A percentile compares a stretch with the other conserved stretches of the same genome.
Evolutionary conservation across 2,329 filamentous ascomycete species (phyloP).

Genomic region (Ophiostoma populinum): DNA sequence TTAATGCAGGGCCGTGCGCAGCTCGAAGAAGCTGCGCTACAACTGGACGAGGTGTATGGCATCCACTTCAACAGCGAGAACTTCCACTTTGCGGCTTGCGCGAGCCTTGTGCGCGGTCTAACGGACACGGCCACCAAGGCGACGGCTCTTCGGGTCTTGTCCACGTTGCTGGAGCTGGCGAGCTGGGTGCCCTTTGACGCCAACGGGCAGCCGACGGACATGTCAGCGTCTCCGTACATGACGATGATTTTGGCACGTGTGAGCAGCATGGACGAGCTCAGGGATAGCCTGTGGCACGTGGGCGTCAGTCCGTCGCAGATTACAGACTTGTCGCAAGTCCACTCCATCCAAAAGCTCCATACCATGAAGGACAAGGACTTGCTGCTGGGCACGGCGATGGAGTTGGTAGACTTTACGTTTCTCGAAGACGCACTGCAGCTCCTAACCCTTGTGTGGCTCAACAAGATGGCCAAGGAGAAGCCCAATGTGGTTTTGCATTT

Average conservation of each 20-base stretch:
- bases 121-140: constrained; percentile 43
- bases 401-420: constrained; percentile 48
- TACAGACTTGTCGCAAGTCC: constrained; percentile 21
- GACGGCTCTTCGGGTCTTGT: constrained; percentile 41
- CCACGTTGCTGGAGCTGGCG: constrained; percentile 40
- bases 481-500: constrained; percentile 40
- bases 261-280: constrained; percentile 38
- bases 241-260: constrained; percentile 40
- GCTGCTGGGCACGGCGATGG: constrained; percentile 43
- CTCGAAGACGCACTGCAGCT: constrained; percentile 46
- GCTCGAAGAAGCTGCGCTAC: constrained; percentile 43
- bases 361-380: constrained; percentile 42
- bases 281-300: constrained; percentile 43
- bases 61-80: constrained; percentile 46
- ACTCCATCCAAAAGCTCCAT: constrained; percentile 26
- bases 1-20: constrained; percentile 43
- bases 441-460: constrained; percentile 41
- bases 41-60: constrained; percentile 47
- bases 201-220: constrained; percentile 12
- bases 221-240: constrained; percentile 38
- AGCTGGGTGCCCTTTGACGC: constrained; percentile 8
- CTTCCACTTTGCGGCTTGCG: constrained; percentile 51
- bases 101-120: constrained; percentile 45
- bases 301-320: constrained; percentile 31
- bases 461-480: constrained; percentile 33